Evolutionary conservation across 371 early-diverging fungal species (phyloP).

Genomic region (Mycotypha africana): DNA sequence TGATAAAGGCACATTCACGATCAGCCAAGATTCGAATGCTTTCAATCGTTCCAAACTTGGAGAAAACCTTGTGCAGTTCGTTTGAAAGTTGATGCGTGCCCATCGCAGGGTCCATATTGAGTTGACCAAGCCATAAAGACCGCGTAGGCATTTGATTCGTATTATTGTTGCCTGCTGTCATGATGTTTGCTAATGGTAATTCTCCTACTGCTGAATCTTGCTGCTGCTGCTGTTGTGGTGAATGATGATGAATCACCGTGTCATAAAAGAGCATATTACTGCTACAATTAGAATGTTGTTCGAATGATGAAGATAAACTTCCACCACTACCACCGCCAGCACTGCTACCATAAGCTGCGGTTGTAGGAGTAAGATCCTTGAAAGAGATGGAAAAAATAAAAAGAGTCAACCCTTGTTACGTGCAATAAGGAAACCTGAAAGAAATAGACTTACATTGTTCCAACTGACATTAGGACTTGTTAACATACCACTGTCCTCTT

Average conservation of each 20-base stretch:
- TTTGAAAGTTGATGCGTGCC: constrained; percentile 56
- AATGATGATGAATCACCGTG: not conserved
- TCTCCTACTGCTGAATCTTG: too few species aligned
- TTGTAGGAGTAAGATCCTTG: too few species aligned
- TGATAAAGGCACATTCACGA: constrained; percentile 45
- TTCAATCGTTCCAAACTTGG: constrained; percentile 89
- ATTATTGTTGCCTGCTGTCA: too few species aligned
- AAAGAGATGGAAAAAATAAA: not conserved
- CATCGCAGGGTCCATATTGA: constrained; percentile 66
- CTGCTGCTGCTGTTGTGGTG: not conserved
- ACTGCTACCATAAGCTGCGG: too few species aligned
- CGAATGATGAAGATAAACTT: constrained; percentile 3
- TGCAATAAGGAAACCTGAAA: too few species aligned
- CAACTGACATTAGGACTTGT: too few species aligned
- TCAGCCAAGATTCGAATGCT: constrained; percentile 85
- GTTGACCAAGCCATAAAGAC: constrained; percentile 92
- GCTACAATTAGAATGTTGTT: not conserved
- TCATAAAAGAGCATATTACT: not conserved
- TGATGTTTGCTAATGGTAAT: too few species aligned
- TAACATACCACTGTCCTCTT: constrained; percentile 22
- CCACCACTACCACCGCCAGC: too few species aligned
- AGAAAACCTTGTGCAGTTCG: constrained; percentile 78
- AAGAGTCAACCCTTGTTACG: too few species aligned
- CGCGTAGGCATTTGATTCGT: constrained; percentile 7
- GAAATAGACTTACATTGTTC: too few species aligned